Percentiles rank a stretch among this genome's conserved stretches.
Conservation (phyloP, 75 land plant genomes). For the Chamaecyparis obtusa region DNA sequence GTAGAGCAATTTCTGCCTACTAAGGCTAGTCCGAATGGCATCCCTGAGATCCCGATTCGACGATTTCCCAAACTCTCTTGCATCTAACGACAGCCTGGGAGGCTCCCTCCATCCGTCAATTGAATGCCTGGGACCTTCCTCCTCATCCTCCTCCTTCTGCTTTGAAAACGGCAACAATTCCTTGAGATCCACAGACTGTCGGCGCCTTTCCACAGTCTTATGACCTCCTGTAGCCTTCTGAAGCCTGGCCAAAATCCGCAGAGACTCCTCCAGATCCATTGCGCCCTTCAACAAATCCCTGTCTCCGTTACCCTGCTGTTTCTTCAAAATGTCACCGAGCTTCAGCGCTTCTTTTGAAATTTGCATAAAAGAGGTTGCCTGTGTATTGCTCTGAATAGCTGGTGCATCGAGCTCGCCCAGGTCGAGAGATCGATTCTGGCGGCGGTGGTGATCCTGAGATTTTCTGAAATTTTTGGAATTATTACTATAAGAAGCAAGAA, state of each 20-base stretch:
- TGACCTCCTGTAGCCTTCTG: constrained; percentile 37
- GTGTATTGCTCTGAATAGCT: background rate
- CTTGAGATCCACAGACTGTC: constrained; percentile 8
- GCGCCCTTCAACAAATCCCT: constrained; percentile 48
- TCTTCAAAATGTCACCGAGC: constrained; percentile 6
- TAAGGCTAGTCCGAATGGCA: constrained; percentile 9
- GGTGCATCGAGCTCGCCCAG: background rate
- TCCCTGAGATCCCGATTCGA: constrained; percentile 7
- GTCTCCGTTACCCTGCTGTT: constrained; percentile 15
- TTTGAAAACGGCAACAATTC: background rate
- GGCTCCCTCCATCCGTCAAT: background rate
- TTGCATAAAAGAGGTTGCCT: background rate
- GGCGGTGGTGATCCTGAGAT: background rate
- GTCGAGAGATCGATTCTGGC: constrained; percentile 6
- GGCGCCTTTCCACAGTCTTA: background rate
- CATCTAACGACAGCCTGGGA: constrained; percentile 6
- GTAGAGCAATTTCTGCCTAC: background rate
- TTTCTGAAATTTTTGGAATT: background rate
- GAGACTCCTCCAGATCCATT: constrained; percentile 60
- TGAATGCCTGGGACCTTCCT: background rate
- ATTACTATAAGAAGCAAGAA: background rate
- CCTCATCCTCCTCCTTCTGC: background rate
- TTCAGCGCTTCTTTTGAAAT: constrained; percentile 1
- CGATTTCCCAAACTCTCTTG: background rate
- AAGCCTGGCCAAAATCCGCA: constrained; percentile 47